Conservation (phyloP, 1,139 yeast species). For the Scheffersomyces stambukii region DNA sequence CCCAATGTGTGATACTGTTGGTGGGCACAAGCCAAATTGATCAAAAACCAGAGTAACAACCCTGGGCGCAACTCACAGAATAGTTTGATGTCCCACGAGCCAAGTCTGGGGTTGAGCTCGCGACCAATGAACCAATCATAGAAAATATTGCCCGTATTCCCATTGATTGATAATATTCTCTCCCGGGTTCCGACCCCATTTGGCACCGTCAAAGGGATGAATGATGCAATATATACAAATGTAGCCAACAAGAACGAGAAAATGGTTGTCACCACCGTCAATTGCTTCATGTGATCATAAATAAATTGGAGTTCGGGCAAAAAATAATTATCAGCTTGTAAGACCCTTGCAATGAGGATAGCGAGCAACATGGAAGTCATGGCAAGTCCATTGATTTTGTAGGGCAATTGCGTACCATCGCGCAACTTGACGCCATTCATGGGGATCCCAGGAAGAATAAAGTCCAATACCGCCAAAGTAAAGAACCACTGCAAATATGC, state of each 20-base stretch:
- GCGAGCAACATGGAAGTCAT: slow-evolving; percentile 47
- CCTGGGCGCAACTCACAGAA: slow-evolving; percentile 97
- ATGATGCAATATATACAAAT: slow-evolving; percentile 66
- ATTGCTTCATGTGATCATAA: slow-evolving; percentile 62
- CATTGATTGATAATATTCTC: slow-evolving; percentile 76
- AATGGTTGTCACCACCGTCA: slow-evolving; percentile 58
- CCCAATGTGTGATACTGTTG: slow-evolving; percentile 68
- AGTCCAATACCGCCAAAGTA: slow-evolving; percentile 58
- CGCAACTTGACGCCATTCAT: slow-evolving; percentile 68
- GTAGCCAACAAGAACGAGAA: slow-evolving; percentile 63
- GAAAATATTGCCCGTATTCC: slow-evolving; percentile 70
- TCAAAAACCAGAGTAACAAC: slow-evolving; percentile 75
- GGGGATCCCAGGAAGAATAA: slow-evolving; percentile 66
- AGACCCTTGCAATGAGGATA: slow-evolving; percentile 49
- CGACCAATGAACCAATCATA: slow-evolving; percentile 98
- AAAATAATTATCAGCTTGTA: slow-evolving; percentile 33
- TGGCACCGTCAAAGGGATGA: slow-evolving; percentile 46
- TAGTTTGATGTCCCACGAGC: slow-evolving; percentile 79
- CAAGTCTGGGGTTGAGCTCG: slow-evolving; percentile 88
- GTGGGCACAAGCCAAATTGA: slow-evolving; percentile 77
- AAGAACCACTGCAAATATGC: slow-evolving; percentile 76
- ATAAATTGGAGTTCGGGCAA: slow-evolving; percentile 80
- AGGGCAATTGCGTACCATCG: slow-evolving; percentile 66
- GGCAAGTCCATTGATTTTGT: slow-evolving; percentile 77
- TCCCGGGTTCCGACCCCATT: slow-evolving; percentile 60